Conservation (phyloP, 306 rosid species). For the Prunus dulcis region DNA sequence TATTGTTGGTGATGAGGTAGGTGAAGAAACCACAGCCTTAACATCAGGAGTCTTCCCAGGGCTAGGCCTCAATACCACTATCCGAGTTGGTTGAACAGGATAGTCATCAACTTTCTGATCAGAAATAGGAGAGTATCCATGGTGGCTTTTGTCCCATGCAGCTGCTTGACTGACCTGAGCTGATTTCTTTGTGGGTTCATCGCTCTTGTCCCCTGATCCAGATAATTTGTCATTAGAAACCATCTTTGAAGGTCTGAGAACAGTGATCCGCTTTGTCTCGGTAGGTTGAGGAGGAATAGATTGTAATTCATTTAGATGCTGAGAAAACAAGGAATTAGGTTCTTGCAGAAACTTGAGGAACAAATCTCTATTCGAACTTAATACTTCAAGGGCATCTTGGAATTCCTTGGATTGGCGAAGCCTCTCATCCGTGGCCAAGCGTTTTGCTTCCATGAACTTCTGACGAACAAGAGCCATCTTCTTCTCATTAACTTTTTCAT, state of each 20-base stretch:
- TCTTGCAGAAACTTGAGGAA: constrained; percentile 64
- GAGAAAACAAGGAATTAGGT: constrained; percentile 50
- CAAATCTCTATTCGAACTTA: constrained; percentile 77
- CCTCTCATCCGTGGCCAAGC: constrained; percentile 59
- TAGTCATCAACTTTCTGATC: constrained; percentile 54
- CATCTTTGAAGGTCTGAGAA: constrained; percentile 82
- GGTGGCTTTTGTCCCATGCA: constrained; percentile 45
- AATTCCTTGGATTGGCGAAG: constrained; percentile 68
- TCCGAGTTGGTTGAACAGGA: constrained; percentile 71
- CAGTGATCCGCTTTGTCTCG: constrained; percentile 72
- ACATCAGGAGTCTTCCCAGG: constrained; percentile 50
- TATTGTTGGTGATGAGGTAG: constrained; percentile 47
- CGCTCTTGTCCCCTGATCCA: constrained; percentile 41
- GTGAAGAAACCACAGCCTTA: constrained; percentile 52
- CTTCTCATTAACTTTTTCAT: constrained; percentile 42
- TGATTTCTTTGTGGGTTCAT: constrained; percentile 41
- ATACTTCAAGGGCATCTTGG: constrained; percentile 74
- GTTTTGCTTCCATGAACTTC: constrained; percentile 70
- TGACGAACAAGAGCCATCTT: constrained; percentile 73
- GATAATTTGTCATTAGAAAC: constrained; percentile 41
- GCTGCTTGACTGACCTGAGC: constrained; percentile 38
- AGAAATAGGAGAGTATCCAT: constrained; percentile 30
- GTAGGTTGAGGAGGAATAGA: constrained; percentile 41
- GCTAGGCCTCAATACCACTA: constrained; percentile 88
- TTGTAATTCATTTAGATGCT: constrained; percentile 46